phyloP scores from a whole-genome alignment of 371 early-diverging fungal genomes.

The Nematocida homosporus region DNA sequence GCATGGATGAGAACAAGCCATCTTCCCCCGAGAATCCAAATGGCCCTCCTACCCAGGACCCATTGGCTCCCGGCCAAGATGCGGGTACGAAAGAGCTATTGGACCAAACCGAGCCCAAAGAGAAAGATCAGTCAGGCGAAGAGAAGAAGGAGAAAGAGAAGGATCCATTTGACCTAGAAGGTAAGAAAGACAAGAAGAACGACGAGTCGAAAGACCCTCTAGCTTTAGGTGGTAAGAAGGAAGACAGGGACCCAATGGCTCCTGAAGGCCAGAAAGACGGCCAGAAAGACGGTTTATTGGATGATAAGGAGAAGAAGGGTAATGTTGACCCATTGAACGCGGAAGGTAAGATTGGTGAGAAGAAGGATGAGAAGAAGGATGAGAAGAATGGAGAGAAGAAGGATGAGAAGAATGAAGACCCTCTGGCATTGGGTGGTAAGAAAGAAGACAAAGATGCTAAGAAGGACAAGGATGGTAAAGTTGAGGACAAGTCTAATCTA shows the following conservation, averaged over 20 bases:
- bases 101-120: no score
- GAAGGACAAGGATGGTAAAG: neutral
- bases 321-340: no score
- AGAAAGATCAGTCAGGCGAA: neutral
- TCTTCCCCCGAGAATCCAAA: neutral
- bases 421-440: slow-evolving; percentile 1
- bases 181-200: neutral
- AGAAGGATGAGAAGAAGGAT: no score
- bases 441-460: neutral
- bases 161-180: neutral
- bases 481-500: neutral
- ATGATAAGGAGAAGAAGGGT: no score
- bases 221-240: neutral
- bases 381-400: no score
- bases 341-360: no score
- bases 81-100: neutral
- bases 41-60: neutral
- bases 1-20: neutral
- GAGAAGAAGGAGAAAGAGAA: neutral
- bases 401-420: no score
- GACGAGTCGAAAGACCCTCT: neutral
- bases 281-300: neutral
- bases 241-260: neutral
- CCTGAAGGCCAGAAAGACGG: neutral
- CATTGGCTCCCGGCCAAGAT: neutral